These are phyloP conservation scores for Aspergillus incahuasiensis DNA, from an alignment of 495 filamentous ascomycete species.

Conservation along the genomic window DNA sequence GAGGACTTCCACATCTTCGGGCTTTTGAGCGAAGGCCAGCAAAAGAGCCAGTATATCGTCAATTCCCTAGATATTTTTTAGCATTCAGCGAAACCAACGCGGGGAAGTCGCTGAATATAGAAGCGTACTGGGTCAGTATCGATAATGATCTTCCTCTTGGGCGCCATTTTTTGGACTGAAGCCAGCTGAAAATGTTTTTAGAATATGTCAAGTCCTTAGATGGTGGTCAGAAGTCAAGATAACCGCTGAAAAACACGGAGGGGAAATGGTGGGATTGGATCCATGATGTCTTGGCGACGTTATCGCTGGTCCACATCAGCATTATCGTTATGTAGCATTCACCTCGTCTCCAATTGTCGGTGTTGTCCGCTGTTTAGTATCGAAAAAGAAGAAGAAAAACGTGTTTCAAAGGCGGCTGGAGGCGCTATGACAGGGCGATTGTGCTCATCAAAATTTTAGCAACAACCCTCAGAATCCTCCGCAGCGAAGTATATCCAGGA, in stretches of 20 bases:
- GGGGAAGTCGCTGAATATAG: background rate
- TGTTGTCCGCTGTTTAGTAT: too few relatives aligned
- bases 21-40: slow-evolving; percentile 74
- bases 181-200: background rate
- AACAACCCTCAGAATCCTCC: too few relatives aligned
- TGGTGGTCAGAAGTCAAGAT: background rate
- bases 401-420: too few relatives aligned
- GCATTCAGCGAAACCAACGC: background rate
- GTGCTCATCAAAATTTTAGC: too few relatives aligned
- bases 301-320: slow-evolving; percentile 10
- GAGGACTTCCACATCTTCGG: slow-evolving; percentile 82
- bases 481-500: too few relatives aligned
- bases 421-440: too few relatives aligned
- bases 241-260: background rate
- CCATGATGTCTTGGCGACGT: slow-evolving; percentile 5
- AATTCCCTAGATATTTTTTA: slow-evolving; percentile 57
- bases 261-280: slow-evolving; percentile 14
- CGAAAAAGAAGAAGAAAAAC: too few relatives aligned
- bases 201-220: background rate
- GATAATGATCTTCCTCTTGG: slow-evolving; percentile 72
- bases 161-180: slow-evolving; percentile 11
- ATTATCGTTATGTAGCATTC: background rate
- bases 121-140: slow-evolving; percentile 77
- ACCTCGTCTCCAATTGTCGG: background rate
- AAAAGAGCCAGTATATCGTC: slow-evolving; percentile 88